Conservation (phyloP, 371 early-diverging fungal genomes). For the Mucor velutinosus region DNA sequence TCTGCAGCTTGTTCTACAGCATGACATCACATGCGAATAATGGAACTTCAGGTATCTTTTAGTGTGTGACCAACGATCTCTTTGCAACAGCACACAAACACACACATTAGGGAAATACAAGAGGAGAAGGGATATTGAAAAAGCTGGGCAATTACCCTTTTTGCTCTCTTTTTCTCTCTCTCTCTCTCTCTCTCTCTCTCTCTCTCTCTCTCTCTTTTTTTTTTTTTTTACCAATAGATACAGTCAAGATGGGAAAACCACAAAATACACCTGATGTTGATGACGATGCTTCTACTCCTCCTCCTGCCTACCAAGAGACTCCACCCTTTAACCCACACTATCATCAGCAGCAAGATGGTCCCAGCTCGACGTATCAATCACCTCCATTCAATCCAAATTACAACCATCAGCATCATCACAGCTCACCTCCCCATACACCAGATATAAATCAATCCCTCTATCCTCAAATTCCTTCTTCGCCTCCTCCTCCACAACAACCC, state of each 20-base stretch:
- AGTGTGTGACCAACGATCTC: not conserved
- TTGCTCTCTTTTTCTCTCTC: not conserved
- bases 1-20: not conserved
- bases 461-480: constrained; percentile 13
- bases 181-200: no score
- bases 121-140: not conserved
- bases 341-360: not conserved
- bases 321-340: constrained; percentile 10
- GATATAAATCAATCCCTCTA: constrained; percentile 2
- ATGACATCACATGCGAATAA: not conserved
- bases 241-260: constrained; percentile 3
- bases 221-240: not conserved
- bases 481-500: not conserved
- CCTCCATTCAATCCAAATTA: constrained; percentile 9
- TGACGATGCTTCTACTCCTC: constrained; percentile 10
- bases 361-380: not conserved
- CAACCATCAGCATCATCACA: not conserved
- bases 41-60: not conserved
- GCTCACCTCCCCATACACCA: constrained; percentile 5
- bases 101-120: not conserved
- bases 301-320: constrained; percentile 21
- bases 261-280: constrained; percentile 15
- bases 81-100: no score
- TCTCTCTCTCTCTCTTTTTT: constrained; percentile 1
- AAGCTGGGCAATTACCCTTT: not conserved